Base-by-base conservation (phyloP, 1,284 basidiomycete species). In the Ustilago loliicola region DNA sequence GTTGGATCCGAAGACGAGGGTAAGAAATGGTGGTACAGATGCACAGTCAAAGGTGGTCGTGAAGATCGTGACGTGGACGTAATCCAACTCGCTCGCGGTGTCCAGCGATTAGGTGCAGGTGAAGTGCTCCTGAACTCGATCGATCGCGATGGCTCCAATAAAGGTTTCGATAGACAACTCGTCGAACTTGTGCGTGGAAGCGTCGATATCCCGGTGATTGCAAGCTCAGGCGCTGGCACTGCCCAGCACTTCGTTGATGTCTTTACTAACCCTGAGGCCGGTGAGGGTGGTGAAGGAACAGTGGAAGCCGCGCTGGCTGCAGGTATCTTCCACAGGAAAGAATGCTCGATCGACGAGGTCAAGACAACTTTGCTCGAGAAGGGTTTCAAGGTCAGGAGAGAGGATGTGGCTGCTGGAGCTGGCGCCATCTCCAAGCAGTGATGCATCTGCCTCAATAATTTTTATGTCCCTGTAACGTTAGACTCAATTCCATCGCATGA, bases 61-160 rank as follows among this genome's bases (percentile, higher is more conserved):
- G 93, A 95, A 84, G 86, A 89, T 42, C 90, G 95, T n/a, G 91
- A 92, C 61, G 87, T 99, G n/a, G 97, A 97, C 23, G 97, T 93
- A 21, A 91, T 95, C 23, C 92, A 99, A 87, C 91, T 99, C 21
- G 95, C 94, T 2, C 89, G 91, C 58, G 97, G 96, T 25, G 94
- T 93, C 21, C 94, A 97, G 87, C 87, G 87, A 27, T 90, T 99
- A 21, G 97, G 97, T 1, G 96, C 97, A 0, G 97, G 97, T 6
- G 97, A 99, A 87, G 91, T 99, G 67, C 87, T 99, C 61, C 89
- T 99, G 69, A 99, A 99, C 88, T 94, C 93, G 86, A 98, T 99
- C 82, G 97, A 99, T 87, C 90, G 95, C 71, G 97, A 99, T 85
- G 97, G 97, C 3, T 93, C 93, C 0, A 95, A 95, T 54, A 89